Conservation (phyloP, 1,284 basidiomycete species). For the Cutaneotrichosporon sp. region DNA sequence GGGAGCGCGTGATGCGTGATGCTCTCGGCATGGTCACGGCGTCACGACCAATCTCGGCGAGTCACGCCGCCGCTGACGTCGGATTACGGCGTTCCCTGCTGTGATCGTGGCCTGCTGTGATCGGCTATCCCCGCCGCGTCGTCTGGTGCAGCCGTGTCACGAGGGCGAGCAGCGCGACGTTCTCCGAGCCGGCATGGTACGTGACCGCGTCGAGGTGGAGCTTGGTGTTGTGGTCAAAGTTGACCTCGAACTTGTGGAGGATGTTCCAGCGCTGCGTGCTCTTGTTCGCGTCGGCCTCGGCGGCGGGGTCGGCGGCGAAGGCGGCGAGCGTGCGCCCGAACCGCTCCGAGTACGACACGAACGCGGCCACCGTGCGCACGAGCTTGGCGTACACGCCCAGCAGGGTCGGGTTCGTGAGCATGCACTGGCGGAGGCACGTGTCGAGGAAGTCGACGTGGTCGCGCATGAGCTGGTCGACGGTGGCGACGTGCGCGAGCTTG, state of each 20-base stretch:
- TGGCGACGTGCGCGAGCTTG: conserved; percentile 79
- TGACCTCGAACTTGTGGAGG: conserved; percentile 79
- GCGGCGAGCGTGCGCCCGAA: conserved; percentile 59
- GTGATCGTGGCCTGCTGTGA: too few relatives aligned
- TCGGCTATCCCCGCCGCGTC: conserved; percentile 41
- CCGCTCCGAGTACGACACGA: conserved; percentile 65
- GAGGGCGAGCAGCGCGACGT: conserved; percentile 50
- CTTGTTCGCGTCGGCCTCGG: conserved; percentile 60
- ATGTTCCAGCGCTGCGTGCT: conserved; percentile 72
- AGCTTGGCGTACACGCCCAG: conserved; percentile 80
- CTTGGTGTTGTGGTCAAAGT: conserved; percentile 72
- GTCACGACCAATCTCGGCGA: too few relatives aligned
- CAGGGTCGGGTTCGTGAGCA: conserved; percentile 88
- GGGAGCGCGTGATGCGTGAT: not conserved
- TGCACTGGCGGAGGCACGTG: conserved; percentile 93
- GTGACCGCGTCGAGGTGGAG: conserved; percentile 53
- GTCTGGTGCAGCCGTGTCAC: conserved; percentile 53
- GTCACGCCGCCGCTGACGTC: not conserved
- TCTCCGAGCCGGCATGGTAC: conserved; percentile 54
- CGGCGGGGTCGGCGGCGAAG: conserved; percentile 49
- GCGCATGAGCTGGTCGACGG: conserved; percentile 85
- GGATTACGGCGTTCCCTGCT: not conserved
- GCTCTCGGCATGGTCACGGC: not conserved
- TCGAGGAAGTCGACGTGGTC: conserved; percentile 95
- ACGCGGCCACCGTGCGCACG: conserved; percentile 81